phyloP scores from a whole-genome alignment of 768 basidiomycete species.

The Neoboletus brunneissimus region DNA sequence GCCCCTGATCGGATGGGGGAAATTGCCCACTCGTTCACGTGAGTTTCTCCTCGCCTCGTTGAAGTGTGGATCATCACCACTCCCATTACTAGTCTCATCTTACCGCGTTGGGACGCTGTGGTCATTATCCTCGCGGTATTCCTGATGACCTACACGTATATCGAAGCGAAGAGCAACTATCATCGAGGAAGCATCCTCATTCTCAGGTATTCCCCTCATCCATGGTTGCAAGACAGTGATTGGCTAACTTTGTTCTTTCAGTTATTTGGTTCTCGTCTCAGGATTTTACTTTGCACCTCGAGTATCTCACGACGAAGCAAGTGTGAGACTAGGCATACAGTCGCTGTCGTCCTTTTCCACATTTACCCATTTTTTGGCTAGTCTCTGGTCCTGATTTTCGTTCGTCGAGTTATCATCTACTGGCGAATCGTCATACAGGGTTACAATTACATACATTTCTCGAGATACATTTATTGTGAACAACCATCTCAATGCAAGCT shows the following conservation, averaged over 20 bases:
- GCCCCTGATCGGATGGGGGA: slow-evolving; percentile 83
- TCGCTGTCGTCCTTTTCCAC: slow-evolving; percentile 4
- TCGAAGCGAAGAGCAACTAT: slow-evolving; percentile 98
- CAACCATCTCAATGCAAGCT: slow-evolving; percentile 46
- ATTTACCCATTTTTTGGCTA: slow-evolving; percentile 7
- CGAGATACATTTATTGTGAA: slow-evolving; percentile 12
- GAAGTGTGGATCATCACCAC: slow-evolving; percentile 1
- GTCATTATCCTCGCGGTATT: slow-evolving; percentile 95
- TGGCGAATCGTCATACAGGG: not conserved
- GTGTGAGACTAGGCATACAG: slow-evolving; percentile 2
- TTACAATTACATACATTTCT: slow-evolving; percentile 21
- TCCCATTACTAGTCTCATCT: slow-evolving; percentile 67
- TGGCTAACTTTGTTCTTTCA: slow-evolving; percentile 30
- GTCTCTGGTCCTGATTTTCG: slow-evolving; percentile 13
- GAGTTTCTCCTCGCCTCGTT: slow-evolving; percentile 33
- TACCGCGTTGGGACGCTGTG: slow-evolving; percentile 98
- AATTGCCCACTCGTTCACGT: slow-evolving; percentile 92
- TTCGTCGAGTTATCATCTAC: not conserved
- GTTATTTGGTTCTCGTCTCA: slow-evolving; percentile 85
- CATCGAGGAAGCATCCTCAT: slow-evolving; percentile 95
- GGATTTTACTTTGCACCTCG: slow-evolving; percentile 91
- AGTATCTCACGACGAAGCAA: slow-evolving; percentile 21
- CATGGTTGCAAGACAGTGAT: not conserved
- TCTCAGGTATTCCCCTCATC: slow-evolving; percentile 58
- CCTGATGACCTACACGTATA: slow-evolving; percentile 97